Percentiles rank a stretch among this genome's conserved stretches.
Conservation (phyloP, 1,139 yeast species). For the Yamadazyma triangularis region DNA sequence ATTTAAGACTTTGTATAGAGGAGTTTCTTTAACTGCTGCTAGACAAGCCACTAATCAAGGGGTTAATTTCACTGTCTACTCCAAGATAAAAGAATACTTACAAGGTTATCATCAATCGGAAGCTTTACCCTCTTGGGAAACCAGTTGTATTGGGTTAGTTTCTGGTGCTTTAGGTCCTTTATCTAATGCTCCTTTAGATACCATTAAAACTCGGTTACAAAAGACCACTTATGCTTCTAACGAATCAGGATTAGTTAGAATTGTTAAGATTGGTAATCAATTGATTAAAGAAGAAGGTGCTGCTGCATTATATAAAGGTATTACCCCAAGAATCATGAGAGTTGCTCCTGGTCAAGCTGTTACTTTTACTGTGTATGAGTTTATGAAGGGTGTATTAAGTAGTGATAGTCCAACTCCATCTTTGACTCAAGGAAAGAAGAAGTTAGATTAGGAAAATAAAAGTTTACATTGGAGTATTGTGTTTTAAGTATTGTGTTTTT, state of each 20-base stretch:
- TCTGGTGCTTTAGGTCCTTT: slow-evolving; percentile 98
- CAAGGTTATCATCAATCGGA: slow-evolving; percentile 62
- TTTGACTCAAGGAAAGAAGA: slow-evolving; percentile 12
- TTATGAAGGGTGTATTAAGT: slow-evolving; percentile 65
- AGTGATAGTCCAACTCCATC: slow-evolving; percentile 26
- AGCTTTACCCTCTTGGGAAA: slow-evolving; percentile 87
- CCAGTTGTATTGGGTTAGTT: slow-evolving; percentile 82
- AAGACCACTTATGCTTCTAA: slow-evolving; percentile 72
- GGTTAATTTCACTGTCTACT: slow-evolving; percentile 94
- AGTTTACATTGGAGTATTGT: too few species aligned
- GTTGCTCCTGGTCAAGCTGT: slow-evolving; percentile 99
- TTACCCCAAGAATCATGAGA: slow-evolving; percentile 98
- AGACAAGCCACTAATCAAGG: slow-evolving; percentile 99
- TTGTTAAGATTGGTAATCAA: slow-evolving; percentile 74
- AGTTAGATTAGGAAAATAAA: slow-evolving; percentile 16
- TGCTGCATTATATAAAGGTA: slow-evolving; percentile 88
- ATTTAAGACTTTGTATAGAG: slow-evolving; percentile 80
- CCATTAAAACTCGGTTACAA: slow-evolving; percentile 95
- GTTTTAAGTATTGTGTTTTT: too few species aligned
- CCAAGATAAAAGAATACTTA: slow-evolving; percentile 71
- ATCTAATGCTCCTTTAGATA: slow-evolving; percentile 96
- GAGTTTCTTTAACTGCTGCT: slow-evolving; percentile 93
- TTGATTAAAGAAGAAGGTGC: slow-evolving; percentile 87
- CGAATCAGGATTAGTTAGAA: slow-evolving; percentile 73
- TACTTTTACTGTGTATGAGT: slow-evolving; percentile 94